Conservation (phyloP, 768 basidiomycete genomes). For the Kwoniella heveanensis region DNA sequence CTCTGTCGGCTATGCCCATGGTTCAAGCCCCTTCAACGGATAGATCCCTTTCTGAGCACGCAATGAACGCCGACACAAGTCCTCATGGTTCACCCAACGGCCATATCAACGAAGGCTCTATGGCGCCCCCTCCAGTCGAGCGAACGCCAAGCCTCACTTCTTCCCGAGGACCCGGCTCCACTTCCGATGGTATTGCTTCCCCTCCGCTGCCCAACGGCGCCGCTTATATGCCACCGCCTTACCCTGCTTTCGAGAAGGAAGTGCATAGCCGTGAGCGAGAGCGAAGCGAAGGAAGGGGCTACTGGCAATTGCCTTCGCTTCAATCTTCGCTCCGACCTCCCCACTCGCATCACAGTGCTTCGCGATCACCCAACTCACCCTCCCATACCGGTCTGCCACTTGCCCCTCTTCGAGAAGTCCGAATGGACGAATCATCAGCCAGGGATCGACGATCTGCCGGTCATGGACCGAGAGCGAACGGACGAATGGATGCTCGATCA, state of each 20-base stretch:
- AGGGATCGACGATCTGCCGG: not conserved
- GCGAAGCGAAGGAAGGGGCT: constrained; percentile 6
- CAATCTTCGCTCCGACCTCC: constrained; percentile 20
- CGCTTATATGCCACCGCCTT: constrained; percentile 12
- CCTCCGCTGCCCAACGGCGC: constrained; percentile 12
- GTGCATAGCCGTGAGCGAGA: not conserved
- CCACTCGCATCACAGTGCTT: not conserved
- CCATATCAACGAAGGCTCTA: not conserved
- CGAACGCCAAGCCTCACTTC: constrained; percentile 19
- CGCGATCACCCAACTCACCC: constrained; percentile 13
- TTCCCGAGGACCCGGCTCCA: constrained; percentile 17
- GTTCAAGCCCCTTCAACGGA: not conserved
- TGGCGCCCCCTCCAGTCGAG: constrained; percentile 7
- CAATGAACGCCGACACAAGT: not conserved
- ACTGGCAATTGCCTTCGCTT: constrained; percentile 23
- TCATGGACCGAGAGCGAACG: not conserved
- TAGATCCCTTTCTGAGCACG: not conserved
- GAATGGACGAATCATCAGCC: constrained; percentile 4
- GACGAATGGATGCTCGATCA: not conserved
- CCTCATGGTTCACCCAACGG: not conserved
- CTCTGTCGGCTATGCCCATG: constrained; percentile 7
- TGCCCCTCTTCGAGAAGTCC: constrained; percentile 12
- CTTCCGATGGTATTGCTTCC: constrained; percentile 15
- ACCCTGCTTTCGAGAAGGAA: not conserved
- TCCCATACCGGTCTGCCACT: constrained; percentile 9